Conservation (phyloP, 2,329 filamentous ascomycete genomes). For the Didymella exigua region DNA sequence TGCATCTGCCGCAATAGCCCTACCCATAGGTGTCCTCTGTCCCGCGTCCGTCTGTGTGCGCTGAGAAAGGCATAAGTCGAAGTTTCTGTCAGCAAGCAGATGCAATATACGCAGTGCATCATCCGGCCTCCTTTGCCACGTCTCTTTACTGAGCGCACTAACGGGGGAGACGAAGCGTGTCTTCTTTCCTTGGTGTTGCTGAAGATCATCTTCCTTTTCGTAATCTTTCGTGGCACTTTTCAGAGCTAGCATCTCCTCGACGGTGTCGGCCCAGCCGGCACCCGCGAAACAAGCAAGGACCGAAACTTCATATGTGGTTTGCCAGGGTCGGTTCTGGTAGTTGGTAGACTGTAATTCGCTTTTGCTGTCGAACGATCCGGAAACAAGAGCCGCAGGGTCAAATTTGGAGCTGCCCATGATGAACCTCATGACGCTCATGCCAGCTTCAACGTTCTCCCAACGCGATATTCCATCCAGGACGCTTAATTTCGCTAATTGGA, state of each 20-base stretch:
- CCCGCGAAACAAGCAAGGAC: conserved; percentile 22
- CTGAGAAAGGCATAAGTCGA: conserved; percentile 19
- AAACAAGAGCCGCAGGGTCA: conserved; percentile 18
- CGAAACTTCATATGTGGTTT: conserved; percentile 26
- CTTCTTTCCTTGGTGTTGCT: conserved; percentile 25
- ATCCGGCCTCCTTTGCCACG: conserved; percentile 25
- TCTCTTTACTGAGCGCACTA: conserved; percentile 27
- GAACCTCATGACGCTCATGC: conserved; percentile 20
- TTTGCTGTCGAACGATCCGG: conserved; percentile 26
- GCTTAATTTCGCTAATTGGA: conserved; percentile 24
- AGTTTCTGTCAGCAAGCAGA: conserved; percentile 20
- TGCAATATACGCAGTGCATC: conserved; percentile 29
- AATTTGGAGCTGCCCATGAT: conserved; percentile 25
- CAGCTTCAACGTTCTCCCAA: conserved; percentile 24
- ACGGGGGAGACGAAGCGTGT: conserved; percentile 22
- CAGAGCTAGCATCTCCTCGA: conserved; percentile 24
- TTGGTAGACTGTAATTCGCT: conserved; percentile 23
- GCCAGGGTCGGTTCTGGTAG: conserved; percentile 23
- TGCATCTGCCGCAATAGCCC: conserved; percentile 25
- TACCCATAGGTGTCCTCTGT: conserved; percentile 18
- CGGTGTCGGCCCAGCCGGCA: conserved; percentile 28
- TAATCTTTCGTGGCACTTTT: conserved; percentile 18
- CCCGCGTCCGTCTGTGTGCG: conserved; percentile 25
- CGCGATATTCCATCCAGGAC: conserved; percentile 25
- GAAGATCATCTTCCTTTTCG: conserved; percentile 25